A percentile compares a stretch with the other conserved stretches of the same genome.
Conservation (phyloP, 441 rosid genomes). For the Sinapis alba region DNA sequence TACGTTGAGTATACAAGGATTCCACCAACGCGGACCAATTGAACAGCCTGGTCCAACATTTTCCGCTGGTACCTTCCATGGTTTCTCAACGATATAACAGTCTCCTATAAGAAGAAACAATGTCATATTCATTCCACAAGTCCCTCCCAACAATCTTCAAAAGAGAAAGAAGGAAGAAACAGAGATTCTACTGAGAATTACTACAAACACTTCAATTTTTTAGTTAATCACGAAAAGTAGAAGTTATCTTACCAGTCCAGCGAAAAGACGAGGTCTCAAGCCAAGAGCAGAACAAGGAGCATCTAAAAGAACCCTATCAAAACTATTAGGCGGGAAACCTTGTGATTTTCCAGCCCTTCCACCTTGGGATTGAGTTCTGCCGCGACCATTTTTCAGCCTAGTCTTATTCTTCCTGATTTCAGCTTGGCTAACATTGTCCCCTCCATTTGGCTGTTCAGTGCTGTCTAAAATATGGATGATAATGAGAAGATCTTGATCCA, state of each 20-base stretch:
- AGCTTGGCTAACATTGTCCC: constrained; percentile 62
- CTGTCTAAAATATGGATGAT: constrained; percentile 53
- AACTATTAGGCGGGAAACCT: constrained; percentile 83
- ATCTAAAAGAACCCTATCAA: constrained; percentile 92
- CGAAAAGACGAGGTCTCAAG: constrained; percentile 89
- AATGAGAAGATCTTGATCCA: constrained; percentile 36
- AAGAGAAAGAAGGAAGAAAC: constrained; percentile 4
- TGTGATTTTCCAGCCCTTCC: constrained; percentile 77
- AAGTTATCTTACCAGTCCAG: constrained; percentile 74
- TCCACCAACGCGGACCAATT: constrained; percentile 93
- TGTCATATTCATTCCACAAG: neutral
- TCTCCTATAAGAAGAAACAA: constrained; percentile 58
- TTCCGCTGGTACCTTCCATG: constrained; percentile 85
- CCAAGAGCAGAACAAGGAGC: constrained; percentile 99
- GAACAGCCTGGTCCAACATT: constrained; percentile 98
- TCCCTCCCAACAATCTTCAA: neutral
- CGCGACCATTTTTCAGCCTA: constrained; percentile 87
- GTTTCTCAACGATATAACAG: constrained; percentile 75
- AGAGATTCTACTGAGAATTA: neutral
- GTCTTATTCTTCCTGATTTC: constrained; percentile 67
- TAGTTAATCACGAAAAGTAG: neutral
- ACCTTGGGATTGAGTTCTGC: constrained; percentile 81
- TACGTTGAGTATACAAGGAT: constrained; percentile 93
- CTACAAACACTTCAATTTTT: neutral
- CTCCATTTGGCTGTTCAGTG: constrained; percentile 58